phyloP scores from a whole-genome alignment of 1,284 basidiomycete species.

The Leccinum griseonigrum region DNA sequence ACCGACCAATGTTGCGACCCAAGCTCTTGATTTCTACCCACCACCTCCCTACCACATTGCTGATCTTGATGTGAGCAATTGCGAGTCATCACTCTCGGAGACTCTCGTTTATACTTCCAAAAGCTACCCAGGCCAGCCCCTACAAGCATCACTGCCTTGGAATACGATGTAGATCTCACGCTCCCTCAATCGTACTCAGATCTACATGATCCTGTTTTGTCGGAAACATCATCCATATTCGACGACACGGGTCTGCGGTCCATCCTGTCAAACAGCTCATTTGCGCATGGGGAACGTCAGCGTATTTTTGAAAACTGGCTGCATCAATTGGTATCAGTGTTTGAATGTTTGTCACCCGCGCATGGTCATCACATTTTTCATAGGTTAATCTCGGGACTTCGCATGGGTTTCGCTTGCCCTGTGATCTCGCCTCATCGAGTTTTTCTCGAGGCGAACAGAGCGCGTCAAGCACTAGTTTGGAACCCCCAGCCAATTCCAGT shows the following conservation, averaged over 20 bases:
- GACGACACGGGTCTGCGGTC: neutral
- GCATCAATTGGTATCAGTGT: neutral
- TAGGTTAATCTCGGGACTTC: neutral
- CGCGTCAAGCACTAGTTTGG: neutral
- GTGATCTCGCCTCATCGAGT: neutral
- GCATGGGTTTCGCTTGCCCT: neutral
- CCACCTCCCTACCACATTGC: neutral
- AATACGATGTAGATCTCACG: neutral
- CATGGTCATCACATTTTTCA: neutral
- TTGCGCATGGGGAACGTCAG: neutral
- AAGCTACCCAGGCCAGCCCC: neutral
- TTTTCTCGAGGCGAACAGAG: neutral
- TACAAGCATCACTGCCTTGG: neutral
- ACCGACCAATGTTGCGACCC: neutral
- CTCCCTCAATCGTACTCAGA: neutral
- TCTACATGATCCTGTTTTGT: neutral
- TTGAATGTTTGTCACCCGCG: neutral
- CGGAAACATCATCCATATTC: neutral
- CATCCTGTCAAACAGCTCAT: neutral
- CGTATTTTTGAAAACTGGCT: neutral
- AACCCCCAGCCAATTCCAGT: too few species aligned
- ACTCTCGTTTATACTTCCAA: neutral
- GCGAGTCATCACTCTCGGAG: neutral
- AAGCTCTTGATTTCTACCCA: neutral
- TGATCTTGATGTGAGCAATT: neutral